Evolutionary conservation across 2,329 filamentous ascomycete species (phyloP), one percentile per base, ranked within the genome.

Genomic region (Lachnellula suecica): DNA sequence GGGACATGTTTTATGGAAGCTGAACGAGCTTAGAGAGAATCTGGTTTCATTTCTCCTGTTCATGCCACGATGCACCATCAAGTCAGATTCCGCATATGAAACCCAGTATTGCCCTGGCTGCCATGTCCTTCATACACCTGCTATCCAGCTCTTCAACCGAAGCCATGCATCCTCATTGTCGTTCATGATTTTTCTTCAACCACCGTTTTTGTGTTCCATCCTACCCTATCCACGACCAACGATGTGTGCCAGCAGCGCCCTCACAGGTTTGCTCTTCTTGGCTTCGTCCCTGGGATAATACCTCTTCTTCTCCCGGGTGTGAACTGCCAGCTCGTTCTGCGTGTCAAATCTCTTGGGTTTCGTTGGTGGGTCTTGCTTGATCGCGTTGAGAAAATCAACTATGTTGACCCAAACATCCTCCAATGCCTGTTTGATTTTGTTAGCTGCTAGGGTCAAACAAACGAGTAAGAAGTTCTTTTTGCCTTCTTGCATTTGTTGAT

Each of bases 351-450:
- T 64, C 1, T 15, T 54, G 2, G 74, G 66, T 35, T 35, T 13
- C 0, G 44, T 49, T 0, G 54, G 42, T 19, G 37, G 47, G 1
- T 64, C 66, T 11, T 52, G 56, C n/a, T 34, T 49, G 22, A 71
- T 49, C 9, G 69, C 71, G 0, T 65, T 56, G 6, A 81, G 62
- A 51, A 81, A 75, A 61, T 81, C 78, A 24, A 54, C 55, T 34
- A 81, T 79, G 52, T 81, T 81, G 52, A 81, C 69, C 62, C 72
- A 71, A 4, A 79, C 64, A 0, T 44, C 57, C n/a, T 59, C 60
- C 2, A 79, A 62, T 3, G 69, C 73, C 77, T 79, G 29, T 52
- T 11, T 3, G 0, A 24, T 0, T n/a, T 20, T n/a, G 17, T 40
- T 23, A 49, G 25, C 6, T 22, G 6, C 27, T 9, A 7, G 7